Percentiles rank a stretch among this genome's conserved stretches.
Evolutionary conservation across 495 filamentous ascomycete genomes (phyloP).

Genomic region (Neurospora sp.): DNA sequence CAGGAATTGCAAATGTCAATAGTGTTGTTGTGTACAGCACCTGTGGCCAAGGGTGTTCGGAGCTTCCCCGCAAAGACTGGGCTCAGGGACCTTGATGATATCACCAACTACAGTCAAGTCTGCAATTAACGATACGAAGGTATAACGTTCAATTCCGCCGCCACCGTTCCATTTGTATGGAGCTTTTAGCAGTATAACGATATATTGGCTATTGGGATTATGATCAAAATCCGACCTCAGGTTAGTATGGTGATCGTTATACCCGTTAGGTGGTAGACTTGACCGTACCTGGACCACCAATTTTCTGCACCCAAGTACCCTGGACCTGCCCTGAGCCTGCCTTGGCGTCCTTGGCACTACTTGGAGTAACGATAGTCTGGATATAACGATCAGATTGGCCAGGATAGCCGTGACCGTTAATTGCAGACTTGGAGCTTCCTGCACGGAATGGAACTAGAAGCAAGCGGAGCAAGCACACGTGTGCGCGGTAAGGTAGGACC

Average conservation of each 20-base stretch:
- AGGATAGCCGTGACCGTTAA: neutral
- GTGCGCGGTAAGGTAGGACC: neutral
- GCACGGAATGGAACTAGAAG: neutral
- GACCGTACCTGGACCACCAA: neutral
- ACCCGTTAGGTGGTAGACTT: neutral
- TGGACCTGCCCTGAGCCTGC: neutral
- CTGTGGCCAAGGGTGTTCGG: neutral
- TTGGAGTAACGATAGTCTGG: neutral
- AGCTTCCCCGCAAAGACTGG: neutral
- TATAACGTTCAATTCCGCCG: neutral
- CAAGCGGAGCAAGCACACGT: neutral
- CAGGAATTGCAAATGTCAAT: neutral
- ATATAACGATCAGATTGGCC: neutral
- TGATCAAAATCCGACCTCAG: neutral
- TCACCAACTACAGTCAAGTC: neutral
- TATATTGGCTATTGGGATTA: neutral
- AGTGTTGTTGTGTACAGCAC: neutral
- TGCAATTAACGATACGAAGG: neutral
- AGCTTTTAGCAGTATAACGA: neutral
- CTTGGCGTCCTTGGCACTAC: neutral
- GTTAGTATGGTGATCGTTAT: neutral
- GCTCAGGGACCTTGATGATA: neutral
- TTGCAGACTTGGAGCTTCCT: neutral
- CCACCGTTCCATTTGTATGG: neutral
- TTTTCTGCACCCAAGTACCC: neutral